A percentile compares a stretch with the other conserved stretches of the same genome.
phyloP scores from a whole-genome alignment of 2,329 filamentous ascomycete genomes.

The Hyphodiscus sp. region DNA sequence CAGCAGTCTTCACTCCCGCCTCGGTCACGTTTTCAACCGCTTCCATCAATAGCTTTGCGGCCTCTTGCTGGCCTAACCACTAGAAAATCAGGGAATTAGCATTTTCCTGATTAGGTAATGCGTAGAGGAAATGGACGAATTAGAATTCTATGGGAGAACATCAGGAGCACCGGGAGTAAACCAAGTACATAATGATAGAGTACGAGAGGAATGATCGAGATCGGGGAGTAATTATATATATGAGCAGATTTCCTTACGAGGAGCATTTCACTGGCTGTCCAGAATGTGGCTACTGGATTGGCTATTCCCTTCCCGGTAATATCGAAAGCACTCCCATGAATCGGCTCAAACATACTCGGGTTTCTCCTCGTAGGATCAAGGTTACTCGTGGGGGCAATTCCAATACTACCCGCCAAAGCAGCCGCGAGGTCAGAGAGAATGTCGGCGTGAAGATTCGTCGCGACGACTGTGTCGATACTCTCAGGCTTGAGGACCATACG shows the following conservation, averaged over 20 bases:
- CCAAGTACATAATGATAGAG: too few relatives aligned
- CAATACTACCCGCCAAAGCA: constrained; percentile 62
- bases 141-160: too few relatives aligned
- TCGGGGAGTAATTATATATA: too few relatives aligned
- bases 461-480: constrained; percentile 55
- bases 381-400: constrained; percentile 65
- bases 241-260: constrained; percentile 10
- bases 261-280: constrained; percentile 51
- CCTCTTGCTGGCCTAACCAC: constrained; percentile 50
- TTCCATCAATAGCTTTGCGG: constrained; percentile 42
- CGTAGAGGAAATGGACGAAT: too few relatives aligned
- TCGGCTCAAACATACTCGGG: constrained; percentile 55
- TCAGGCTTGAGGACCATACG: constrained; percentile 54
- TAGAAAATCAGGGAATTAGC: too few relatives aligned
- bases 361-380: constrained; percentile 52
- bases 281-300: constrained; percentile 53
- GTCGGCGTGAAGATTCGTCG: constrained; percentile 56
- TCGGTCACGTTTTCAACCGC: constrained; percentile 48
- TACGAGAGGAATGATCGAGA: too few relatives aligned
- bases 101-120: too few relatives aligned
- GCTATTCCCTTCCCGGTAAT: constrained; percentile 50
- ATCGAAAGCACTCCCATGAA: constrained; percentile 53
- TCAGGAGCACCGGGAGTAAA: too few relatives aligned
- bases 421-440: constrained; percentile 67
- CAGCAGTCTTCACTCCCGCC: constrained; percentile 43